Evolutionary conservation across 2,329 filamentous ascomycete species (phyloP).

Genomic region (Claviceps sp.): DNA sequence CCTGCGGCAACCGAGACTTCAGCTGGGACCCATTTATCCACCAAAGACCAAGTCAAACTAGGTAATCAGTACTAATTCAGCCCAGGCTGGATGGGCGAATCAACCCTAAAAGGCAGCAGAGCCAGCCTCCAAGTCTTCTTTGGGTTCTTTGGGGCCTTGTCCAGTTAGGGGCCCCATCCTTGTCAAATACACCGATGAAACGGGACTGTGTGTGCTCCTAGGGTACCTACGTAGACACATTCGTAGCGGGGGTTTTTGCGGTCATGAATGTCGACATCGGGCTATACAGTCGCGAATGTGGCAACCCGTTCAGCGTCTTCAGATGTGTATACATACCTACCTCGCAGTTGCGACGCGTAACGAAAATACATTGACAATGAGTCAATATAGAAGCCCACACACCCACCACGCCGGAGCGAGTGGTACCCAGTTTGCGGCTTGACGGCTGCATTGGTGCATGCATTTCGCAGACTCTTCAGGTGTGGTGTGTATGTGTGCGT

Average conservation of each 20-base stretch:
- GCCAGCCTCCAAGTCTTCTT: neutral
- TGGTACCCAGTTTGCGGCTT: neutral
- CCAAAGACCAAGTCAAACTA: neutral
- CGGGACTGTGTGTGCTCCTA: neutral
- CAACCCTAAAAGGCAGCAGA: neutral
- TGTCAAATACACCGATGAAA: conserved; percentile 3
- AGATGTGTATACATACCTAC: neutral
- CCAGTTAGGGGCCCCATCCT: conserved; percentile 1
- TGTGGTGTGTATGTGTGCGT: neutral
- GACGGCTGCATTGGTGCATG: neutral
- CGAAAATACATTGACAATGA: no score
- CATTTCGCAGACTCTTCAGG: neutral
- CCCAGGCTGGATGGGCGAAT: neutral
- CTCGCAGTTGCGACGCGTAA: no score
- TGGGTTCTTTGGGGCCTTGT: neutral
- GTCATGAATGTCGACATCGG: neutral
- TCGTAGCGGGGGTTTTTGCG: neutral
- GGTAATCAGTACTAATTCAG: neutral
- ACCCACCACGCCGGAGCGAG: conserved; percentile 1
- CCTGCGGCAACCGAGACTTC: neutral
- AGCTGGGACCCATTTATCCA: neutral
- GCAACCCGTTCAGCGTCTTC: neutral
- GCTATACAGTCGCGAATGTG: neutral
- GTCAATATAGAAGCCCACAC: neutral
- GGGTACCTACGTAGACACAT: neutral